Percentiles rank a stretch among this genome's conserved stretches.
Conservation (phyloP, 805 yeast species). For the Yamadazyma kitorensis region DNA sequence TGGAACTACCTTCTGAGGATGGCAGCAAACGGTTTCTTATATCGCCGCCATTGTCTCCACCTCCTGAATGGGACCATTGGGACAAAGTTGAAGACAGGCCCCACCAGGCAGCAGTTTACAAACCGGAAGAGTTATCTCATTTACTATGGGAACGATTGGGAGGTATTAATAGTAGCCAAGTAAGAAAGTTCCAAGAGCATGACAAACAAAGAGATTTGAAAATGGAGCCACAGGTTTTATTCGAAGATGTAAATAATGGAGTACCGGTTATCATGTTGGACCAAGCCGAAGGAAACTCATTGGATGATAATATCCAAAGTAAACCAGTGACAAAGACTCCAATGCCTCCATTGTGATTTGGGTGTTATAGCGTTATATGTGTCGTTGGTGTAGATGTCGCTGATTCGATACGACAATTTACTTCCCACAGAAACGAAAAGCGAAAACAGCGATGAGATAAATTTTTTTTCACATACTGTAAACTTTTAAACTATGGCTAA, state of each 20-base stretch:
- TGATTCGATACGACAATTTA: too few relatives aligned
- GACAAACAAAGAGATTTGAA: conserved; percentile 18
- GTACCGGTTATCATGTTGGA: conserved; percentile 43
- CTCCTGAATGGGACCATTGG: conserved; percentile 44
- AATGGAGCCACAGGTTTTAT: conserved; percentile 34
- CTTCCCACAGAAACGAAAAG: background rate
- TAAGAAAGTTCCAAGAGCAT: conserved; percentile 23
- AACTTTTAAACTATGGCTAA: conserved; percentile 23
- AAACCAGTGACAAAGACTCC: conserved; percentile 29
- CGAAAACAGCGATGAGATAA: conserved; percentile 15
- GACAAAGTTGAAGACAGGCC: conserved; percentile 42
- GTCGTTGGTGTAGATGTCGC: too few relatives aligned
- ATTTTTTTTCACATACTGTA: conserved; percentile 7
- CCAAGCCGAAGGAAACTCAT: conserved; percentile 13
- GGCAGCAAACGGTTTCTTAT: conserved; percentile 38
- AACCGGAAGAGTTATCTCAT: conserved; percentile 41
- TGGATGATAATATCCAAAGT: conserved; percentile 5
- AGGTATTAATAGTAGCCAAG: conserved; percentile 34
- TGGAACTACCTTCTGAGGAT: conserved; percentile 40
- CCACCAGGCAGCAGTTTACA: conserved; percentile 28
- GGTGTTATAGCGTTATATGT: too few relatives aligned
- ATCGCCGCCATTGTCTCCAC: conserved; percentile 46
- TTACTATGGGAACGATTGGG: conserved; percentile 44
- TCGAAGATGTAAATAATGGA: conserved; percentile 34
- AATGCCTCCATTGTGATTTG: conserved; percentile 27